These are phyloP conservation scores for Helenozyma baotianmanensis DNA, from an alignment of 805 yeast species.

Conservation along the genomic window DNA sequence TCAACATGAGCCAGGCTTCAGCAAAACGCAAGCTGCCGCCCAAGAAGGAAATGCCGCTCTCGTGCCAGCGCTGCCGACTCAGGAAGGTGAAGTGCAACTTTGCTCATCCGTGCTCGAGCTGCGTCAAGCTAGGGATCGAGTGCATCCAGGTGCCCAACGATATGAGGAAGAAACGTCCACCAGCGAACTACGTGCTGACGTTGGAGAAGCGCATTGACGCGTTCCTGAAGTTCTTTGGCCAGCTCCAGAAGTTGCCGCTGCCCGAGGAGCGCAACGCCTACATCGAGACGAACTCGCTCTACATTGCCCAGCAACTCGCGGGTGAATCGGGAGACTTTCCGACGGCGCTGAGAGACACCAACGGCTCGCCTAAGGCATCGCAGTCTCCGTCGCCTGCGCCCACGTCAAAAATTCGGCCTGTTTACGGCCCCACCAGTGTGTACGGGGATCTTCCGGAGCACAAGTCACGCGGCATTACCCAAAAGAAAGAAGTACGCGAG, in stretches of 20 bases:
- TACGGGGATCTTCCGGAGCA: constrained; percentile 31
- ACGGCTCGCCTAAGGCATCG: not conserved
- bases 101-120: constrained; percentile 45
- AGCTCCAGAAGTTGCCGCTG: constrained; percentile 18
- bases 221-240: constrained; percentile 21
- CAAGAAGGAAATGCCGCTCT: constrained; percentile 14
- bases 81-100: constrained; percentile 48
- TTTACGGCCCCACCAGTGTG: constrained; percentile 45
- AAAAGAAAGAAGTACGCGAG: constrained; percentile 12
- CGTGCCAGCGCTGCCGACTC: constrained; percentile 39
- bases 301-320: constrained; percentile 25
- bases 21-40: too few relatives aligned
- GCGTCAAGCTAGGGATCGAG: constrained; percentile 38
- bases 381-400: constrained; percentile 5
- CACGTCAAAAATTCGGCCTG: constrained; percentile 25
- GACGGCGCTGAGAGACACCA: constrained; percentile 1
- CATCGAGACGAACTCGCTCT: constrained; percentile 15
- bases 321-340: constrained; percentile 15
- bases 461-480: constrained; percentile 16
- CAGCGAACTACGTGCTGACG: constrained; percentile 45
- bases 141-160: constrained; percentile 47
- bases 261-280: constrained; percentile 18
- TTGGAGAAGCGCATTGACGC: constrained; percentile 31
- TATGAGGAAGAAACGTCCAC: constrained; percentile 47
- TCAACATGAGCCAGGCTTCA: too few relatives aligned